Conservation (phyloP, 2,329 filamentous ascomycete genomes). For the Neopestalotiopsis sp. region DNA sequence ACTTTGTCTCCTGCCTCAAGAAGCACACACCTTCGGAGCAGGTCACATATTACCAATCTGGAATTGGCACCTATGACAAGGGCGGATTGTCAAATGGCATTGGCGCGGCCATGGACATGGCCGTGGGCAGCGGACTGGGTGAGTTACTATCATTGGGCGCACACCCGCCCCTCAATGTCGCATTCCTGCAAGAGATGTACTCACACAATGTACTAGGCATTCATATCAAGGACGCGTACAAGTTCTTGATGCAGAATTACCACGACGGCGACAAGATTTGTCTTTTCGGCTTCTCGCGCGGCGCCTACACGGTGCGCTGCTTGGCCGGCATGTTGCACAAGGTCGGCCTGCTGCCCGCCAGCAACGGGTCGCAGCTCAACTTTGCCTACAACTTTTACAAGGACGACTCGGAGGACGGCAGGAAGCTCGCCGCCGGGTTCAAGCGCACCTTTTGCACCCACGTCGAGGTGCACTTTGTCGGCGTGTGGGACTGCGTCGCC, state of each 20-base stretch:
- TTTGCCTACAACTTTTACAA: conserved; percentile 52
- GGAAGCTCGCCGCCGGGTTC: conserved; percentile 46
- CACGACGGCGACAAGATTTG: conserved; percentile 51
- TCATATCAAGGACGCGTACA: conserved; percentile 44
- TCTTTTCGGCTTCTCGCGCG: conserved; percentile 53
- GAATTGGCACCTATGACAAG: conserved; percentile 49
- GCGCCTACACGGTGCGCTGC: conserved; percentile 56
- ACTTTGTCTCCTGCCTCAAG: conserved; percentile 47
- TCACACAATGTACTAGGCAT: conserved; percentile 31
- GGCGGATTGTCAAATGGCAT: conserved; percentile 43
- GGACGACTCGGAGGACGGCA: conserved; percentile 41
- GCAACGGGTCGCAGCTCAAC: conserved; percentile 36
- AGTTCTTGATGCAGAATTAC: conserved; percentile 55
- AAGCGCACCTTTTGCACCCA: conserved; percentile 49
- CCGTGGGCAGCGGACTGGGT: conserved; percentile 44
- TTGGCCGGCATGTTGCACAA: conserved; percentile 49
- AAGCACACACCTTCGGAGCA: conserved; percentile 43
- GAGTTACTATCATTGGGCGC: background rate
- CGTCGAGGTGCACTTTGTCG: conserved; percentile 47
- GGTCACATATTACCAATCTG: conserved; percentile 48
- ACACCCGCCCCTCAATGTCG: background rate
- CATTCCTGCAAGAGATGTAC: background rate
- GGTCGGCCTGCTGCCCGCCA: conserved; percentile 39
- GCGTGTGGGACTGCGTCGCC: conserved; percentile 46
- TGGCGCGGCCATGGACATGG: conserved; percentile 45